phyloP scores from a whole-genome alignment of 768 basidiomycete genomes.

The Leccinum disarticulatum region DNA sequence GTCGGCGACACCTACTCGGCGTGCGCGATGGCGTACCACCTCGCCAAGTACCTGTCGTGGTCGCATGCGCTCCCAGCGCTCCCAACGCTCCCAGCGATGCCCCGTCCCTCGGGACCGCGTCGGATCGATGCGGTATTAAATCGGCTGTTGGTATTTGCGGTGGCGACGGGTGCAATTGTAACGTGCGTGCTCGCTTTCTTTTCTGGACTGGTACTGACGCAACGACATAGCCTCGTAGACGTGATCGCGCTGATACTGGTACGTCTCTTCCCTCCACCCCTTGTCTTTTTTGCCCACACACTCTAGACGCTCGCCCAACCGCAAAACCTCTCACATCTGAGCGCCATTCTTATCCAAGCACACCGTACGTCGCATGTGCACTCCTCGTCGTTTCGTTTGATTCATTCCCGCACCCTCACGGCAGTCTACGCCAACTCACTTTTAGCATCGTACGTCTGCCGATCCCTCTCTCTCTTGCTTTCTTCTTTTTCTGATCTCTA shows the following conservation, averaged over 20 bases:
- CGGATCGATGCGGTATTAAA: constrained; percentile 25
- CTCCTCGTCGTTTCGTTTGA: not conserved
- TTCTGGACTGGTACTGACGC: not conserved
- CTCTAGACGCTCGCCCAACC: constrained; percentile 24
- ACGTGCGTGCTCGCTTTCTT: constrained; percentile 14
- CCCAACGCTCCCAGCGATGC: not conserved
- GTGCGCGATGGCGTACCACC: constrained; percentile 23
- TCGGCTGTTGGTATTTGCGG: constrained; percentile 22
- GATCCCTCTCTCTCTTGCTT: not conserved
- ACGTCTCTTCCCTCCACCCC: constrained; percentile 1
- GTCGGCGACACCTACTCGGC: constrained; percentile 25
- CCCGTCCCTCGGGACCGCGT: not conserved
- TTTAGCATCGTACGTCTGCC: constrained; percentile 25
- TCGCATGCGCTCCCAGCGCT: not conserved
- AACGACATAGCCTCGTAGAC: constrained; percentile 21
- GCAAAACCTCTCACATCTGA: constrained; percentile 16
- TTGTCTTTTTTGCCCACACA: not conserved
- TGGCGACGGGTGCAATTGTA: constrained; percentile 28
- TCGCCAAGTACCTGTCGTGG: constrained; percentile 16
- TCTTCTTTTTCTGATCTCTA: not conserved
- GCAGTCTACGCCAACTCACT: constrained; percentile 33
- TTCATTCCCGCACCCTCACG: not conserved
- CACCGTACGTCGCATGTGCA: constrained; percentile 20
- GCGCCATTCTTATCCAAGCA: constrained; percentile 25
- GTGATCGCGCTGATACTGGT: constrained; percentile 27